These are phyloP conservation scores for Nannochloropsis gaditana DNA, from an alignment of 108 stramenopile species.

Conservation along the genomic window DNA sequence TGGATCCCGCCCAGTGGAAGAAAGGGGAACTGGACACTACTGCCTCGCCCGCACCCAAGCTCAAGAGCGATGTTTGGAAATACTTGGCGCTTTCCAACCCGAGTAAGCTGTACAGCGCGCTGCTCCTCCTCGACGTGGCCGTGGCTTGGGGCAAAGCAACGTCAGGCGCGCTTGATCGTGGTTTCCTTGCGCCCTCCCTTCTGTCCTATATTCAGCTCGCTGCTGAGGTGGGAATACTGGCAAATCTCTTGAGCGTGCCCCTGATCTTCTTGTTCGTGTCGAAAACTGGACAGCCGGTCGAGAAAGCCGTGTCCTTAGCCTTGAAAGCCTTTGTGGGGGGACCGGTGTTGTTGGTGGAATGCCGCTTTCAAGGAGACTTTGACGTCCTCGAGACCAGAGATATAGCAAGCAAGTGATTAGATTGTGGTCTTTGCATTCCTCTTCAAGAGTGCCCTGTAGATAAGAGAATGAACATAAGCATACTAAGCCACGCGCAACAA, in stretches of 20 bases:
- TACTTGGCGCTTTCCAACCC: neutral
- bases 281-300: neutral
- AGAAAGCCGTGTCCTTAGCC: neutral
- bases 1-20: slow-evolving; percentile 4
- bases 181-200: neutral
- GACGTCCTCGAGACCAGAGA: neutral
- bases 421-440: too few species aligned
- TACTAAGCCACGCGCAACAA: too few species aligned
- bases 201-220: slow-evolving; percentile 9
- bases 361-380: neutral
- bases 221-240: slow-evolving; percentile 12
- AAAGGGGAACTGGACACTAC: neutral
- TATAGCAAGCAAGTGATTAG: too few species aligned
- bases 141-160: neutral
- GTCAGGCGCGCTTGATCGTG: neutral
- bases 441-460: too few species aligned
- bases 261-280: neutral
- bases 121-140: neutral
- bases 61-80: neutral
- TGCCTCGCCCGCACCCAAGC: neutral
- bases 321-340: neutral
- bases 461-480: too few species aligned
- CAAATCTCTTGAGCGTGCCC: neutral
- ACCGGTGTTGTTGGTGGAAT: neutral
- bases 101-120: neutral